Percentiles rank a stretch among this genome's conserved stretches.
These are phyloP conservation scores for Candida krabiensis DNA, from an alignment of 805 yeast genomes.

Conservation along the genomic window DNA sequence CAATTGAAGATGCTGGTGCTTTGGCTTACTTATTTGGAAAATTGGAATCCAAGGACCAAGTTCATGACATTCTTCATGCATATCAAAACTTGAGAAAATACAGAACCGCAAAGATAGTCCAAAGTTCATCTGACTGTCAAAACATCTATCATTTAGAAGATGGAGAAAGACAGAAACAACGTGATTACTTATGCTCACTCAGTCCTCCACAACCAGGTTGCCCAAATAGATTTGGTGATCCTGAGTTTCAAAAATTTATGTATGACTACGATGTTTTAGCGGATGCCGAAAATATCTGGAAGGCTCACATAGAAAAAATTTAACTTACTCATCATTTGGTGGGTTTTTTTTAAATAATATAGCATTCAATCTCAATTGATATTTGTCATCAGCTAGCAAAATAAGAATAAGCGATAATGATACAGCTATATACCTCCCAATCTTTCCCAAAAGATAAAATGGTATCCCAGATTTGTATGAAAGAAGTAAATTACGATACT, in stretches of 20 bases:
- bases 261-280: slow-evolving; percentile 18
- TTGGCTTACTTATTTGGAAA: slow-evolving; percentile 16
- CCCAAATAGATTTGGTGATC: slow-evolving; percentile 20
- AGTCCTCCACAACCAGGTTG: slow-evolving; percentile 15
- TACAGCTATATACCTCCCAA: no score
- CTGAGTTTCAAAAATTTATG: slow-evolving; percentile 16
- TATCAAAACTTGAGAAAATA: slow-evolving; percentile 15
- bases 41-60: slow-evolving; percentile 9
- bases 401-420: no score
- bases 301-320: no score
- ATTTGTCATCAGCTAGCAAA: no score
- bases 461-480: no score
- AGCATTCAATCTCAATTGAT: no score
- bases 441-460: no score
- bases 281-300: slow-evolving; percentile 12
- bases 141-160: slow-evolving; percentile 17
- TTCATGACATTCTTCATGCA: slow-evolving; percentile 6
- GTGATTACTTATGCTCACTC: slow-evolving; percentile 13
- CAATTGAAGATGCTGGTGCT: slow-evolving; percentile 19
- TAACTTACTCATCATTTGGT: no score
- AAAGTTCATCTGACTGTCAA: slow-evolving; percentile 16
- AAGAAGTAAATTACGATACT: no score
- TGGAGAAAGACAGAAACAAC: slow-evolving; percentile 10
- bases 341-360: no score
- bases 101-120: slow-evolving; percentile 15